Conservation (phyloP, 2,329 filamentous ascomycete species). For the Trichoderma sp. region DNA sequence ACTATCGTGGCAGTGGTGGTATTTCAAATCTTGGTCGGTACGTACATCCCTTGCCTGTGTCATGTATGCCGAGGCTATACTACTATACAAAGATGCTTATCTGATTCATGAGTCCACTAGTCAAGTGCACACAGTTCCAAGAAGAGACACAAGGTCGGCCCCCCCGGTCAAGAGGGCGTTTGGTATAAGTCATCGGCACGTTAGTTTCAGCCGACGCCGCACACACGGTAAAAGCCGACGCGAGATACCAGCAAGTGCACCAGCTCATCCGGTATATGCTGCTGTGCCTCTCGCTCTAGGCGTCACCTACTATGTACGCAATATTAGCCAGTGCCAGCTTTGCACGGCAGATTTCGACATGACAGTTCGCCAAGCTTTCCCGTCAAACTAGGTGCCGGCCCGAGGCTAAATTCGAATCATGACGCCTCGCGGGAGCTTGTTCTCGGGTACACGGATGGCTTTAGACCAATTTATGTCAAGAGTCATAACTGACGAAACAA, state of each 20-base stretch:
- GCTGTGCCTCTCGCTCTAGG: no score
- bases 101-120: background rate
- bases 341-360: background rate
- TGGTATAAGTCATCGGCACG: background rate
- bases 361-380: background rate
- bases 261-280: no score
- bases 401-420: slow-evolving; percentile 11
- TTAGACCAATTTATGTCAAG: background rate
- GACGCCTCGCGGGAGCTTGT: background rate
- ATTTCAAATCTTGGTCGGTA: background rate
- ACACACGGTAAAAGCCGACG: background rate
- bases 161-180: background rate
- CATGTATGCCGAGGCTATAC: background rate
- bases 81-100: background rate
- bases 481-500: background rate
- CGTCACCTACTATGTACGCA: background rate
- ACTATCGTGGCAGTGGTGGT: background rate
- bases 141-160: background rate
- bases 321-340: background rate
- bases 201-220: slow-evolving; percentile 4
- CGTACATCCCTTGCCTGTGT: background rate
- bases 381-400: slow-evolving; percentile 2
- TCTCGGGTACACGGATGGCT: background rate
- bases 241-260: background rate
- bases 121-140: background rate